phyloP scores from a whole-genome alignment of 441 rosid species.

The Cnidoscolus chayamansa region DNA sequence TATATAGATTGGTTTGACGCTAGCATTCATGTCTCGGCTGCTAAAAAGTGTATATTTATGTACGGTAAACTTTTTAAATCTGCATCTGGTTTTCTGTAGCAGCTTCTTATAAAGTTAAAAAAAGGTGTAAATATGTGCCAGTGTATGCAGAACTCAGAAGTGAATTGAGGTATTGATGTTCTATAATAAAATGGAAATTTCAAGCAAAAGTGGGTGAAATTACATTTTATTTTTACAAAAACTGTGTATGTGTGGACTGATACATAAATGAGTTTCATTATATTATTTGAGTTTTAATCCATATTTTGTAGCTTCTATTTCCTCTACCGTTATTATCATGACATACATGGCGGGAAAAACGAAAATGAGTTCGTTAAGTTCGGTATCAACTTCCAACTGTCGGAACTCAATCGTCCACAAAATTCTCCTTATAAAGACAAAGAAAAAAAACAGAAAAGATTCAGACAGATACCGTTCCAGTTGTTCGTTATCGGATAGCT shows the following conservation, averaged over 20 bases:
- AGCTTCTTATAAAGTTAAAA: slow-evolving; percentile 6
- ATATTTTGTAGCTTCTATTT: too few species aligned
- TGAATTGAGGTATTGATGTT: too few species aligned
- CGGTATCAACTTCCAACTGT: background rate
- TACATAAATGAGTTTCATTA: too few species aligned
- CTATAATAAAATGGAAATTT: too few species aligned
- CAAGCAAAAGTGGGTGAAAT: too few species aligned
- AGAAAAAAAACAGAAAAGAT: slow-evolving; percentile 13
- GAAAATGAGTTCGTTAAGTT: background rate
- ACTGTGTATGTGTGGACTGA: too few species aligned
- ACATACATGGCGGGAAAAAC: background rate
- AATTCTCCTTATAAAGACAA: background rate
- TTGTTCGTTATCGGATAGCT: slow-evolving; percentile 7
- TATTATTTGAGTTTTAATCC: too few species aligned
- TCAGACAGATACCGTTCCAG: slow-evolving; percentile 24
- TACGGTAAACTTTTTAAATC: slow-evolving; percentile 7
- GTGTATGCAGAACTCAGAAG: too few species aligned
- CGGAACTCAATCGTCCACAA: slow-evolving; percentile 6
- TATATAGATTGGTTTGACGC: slow-evolving; percentile 15
- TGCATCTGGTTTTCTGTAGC: slow-evolving; percentile 11
- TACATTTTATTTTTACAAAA: too few species aligned
- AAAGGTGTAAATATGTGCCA: too few species aligned
- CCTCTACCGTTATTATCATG: too few species aligned
- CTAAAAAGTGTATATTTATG: slow-evolving; percentile 15
- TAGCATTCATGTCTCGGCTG: slow-evolving; percentile 6